Evolutionary conservation across 768 basidiomycete species (phyloP), one percentile per base, ranked within the genome.

Genomic region (Tulasnella calospora): DNA sequence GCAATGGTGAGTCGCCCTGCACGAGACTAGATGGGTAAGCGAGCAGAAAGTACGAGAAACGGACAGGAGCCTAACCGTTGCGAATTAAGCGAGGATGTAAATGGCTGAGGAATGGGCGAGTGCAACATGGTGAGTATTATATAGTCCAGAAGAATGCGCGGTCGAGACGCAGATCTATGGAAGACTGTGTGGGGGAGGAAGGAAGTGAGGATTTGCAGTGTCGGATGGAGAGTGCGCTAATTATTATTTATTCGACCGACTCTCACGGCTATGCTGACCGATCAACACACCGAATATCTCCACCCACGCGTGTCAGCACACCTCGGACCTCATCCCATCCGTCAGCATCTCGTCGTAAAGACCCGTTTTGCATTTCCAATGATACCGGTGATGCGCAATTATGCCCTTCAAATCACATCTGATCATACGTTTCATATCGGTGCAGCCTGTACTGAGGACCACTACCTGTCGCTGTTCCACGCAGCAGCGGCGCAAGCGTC

Each of bases 261-360:
- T 67, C 61, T 67, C 61, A 67, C 61, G 61, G 61, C 61, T 67
- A 30, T 30, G 61, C 61, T 67, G 61, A 67, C 61, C 61, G 23
- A 67, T 33, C 61, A 33, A 7, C 33, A 17, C 23, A 19, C 57
- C 57, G 51, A 9, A 10, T 61, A 3, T 19, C 12, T 35, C 61
- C 61, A 67, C 61, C 61, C 61, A 67, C 61, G 61, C 61, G 27
- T 30, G 61, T 67, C 61, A 67, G 61, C 61, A 67, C 35, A 10
- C 61, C 61, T 67, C 61, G 61, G 61, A 67, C 61, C 61, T 67
- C 61, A 35, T 51, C 61, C 21, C 0, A 35, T 35, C 61, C 61
- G 61, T 67, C 61, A 67, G 61, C 61, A 67, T 6, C 2, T 3
- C 30, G 17, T 30, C 61, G 61, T 67, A 67, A 67, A 35, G 2